Evolutionary conservation across 2,329 filamentous ascomycete species (phyloP).

Genomic region (Chrysosporium queenslandicum): DNA sequence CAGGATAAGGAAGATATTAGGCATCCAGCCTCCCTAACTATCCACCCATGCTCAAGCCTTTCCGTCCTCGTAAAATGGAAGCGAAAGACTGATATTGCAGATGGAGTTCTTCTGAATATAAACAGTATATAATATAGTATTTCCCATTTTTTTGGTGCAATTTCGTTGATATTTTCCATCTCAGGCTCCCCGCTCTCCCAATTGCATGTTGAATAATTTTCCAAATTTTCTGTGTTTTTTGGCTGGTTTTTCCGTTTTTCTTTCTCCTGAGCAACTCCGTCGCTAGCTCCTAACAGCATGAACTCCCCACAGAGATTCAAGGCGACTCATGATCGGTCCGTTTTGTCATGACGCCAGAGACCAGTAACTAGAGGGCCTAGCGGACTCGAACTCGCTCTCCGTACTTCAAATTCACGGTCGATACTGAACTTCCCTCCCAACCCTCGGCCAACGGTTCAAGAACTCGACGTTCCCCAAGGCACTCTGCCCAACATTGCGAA

Average conservation of each 20-base stretch:
- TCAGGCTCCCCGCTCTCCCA: background rate
- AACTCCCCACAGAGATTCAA: too few species aligned
- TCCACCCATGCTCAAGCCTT: background rate
- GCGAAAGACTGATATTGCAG: background rate
- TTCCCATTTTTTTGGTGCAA: slow-evolving; percentile 7
- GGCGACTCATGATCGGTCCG: too few species aligned
- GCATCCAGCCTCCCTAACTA: background rate
- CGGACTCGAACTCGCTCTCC: background rate
- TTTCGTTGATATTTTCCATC: background rate
- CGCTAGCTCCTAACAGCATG: background rate
- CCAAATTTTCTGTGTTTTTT: slow-evolving; percentile 4
- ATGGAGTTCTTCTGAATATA: background rate
- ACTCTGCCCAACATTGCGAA: slow-evolving; percentile 48
- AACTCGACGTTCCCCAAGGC: slow-evolving; percentile 34
- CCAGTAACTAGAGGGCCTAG: too few species aligned
- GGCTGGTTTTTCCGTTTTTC: background rate
- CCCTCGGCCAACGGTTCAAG: slow-evolving; percentile 33
- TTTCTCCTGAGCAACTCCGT: background rate
- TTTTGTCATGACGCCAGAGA: too few species aligned
- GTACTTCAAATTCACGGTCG: background rate
- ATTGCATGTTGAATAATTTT: slow-evolving; percentile 5
- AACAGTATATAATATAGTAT: slow-evolving; percentile 1
- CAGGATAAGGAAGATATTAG: background rate
- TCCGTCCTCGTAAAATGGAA: background rate
- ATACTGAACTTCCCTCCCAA: slow-evolving; percentile 13